Evolutionary conservation across 2,329 filamentous ascomycete genomes (phyloP).

Genomic region (Cadophora malorum): DNA sequence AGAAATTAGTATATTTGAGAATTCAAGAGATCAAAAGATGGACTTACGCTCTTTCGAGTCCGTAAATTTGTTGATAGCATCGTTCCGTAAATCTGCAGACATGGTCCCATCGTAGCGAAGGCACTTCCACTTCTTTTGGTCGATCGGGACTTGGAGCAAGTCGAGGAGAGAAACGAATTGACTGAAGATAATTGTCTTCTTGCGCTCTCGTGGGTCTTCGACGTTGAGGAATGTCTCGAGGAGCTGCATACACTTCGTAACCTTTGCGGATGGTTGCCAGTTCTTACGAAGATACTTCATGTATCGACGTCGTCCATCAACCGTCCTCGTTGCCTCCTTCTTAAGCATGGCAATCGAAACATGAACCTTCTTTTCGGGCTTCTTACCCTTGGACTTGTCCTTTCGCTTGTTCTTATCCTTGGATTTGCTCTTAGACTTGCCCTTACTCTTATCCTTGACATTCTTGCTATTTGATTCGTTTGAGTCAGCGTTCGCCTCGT

Average conservation of each 20-base stretch:
- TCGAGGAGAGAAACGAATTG: slow-evolving; percentile 83
- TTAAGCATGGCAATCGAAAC: slow-evolving; percentile 70
- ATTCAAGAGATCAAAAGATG: neutral
- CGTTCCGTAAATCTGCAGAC: slow-evolving; percentile 68
- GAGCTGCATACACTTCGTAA: slow-evolving; percentile 71
- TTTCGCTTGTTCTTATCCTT: slow-evolving; percentile 52
- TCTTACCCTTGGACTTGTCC: slow-evolving; percentile 46
- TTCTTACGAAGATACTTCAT: slow-evolving; percentile 74
- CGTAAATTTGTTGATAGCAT: slow-evolving; percentile 69
- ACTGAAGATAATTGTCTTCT: slow-evolving; percentile 84
- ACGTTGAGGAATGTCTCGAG: slow-evolving; percentile 49
- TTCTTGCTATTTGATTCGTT: slow-evolving; percentile 43
- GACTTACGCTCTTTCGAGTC: slow-evolving; percentile 60
- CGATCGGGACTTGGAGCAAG: slow-evolving; percentile 75
- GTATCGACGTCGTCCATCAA: slow-evolving; percentile 69
- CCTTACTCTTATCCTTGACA: slow-evolving; percentile 51
- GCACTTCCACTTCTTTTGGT: slow-evolving; percentile 56
- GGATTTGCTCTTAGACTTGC: slow-evolving; percentile 43
- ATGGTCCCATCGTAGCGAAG: slow-evolving; percentile 80
- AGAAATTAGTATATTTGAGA: neutral
- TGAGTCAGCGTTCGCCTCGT: slow-evolving; percentile 41
- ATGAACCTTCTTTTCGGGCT: slow-evolving; percentile 43
- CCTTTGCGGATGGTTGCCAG: slow-evolving; percentile 79
- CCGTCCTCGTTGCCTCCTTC: slow-evolving; percentile 68
- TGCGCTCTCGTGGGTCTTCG: slow-evolving; percentile 45